Evolutionary conservation across 331 rosid genomes (phyloP).

Genomic region (Quercus tomentella): DNA sequence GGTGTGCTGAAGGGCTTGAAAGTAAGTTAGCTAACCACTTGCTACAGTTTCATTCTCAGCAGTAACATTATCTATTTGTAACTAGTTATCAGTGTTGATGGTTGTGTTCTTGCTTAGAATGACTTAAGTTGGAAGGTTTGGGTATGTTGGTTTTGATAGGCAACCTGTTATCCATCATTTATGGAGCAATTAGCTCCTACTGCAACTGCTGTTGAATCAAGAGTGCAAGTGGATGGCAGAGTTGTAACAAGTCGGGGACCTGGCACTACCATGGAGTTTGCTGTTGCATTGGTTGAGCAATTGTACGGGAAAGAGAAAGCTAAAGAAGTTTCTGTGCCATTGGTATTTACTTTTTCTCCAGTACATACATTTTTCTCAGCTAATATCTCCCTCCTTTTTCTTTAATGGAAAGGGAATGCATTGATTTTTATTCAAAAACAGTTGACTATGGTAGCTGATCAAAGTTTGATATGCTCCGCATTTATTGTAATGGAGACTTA

Average conservation of each 20-base stretch:
- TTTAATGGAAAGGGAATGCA: not conserved
- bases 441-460: not conserved
- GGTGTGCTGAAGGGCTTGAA: conserved; percentile 81
- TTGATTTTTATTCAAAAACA: not conserved
- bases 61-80: not conserved
- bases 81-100: not conserved
- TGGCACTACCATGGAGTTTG: conserved; percentile 88
- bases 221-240: conserved; percentile 82
- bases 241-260: conserved; percentile 87
- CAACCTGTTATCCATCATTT: conserved; percentile 75
- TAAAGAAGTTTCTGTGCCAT: conserved; percentile 73
- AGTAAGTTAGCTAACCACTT: conserved; percentile 33
- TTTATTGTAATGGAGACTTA: not conserved
- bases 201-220: conserved; percentile 69
- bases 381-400: not conserved
- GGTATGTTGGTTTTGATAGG: conserved; percentile 40
- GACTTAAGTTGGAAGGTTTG: not conserved
- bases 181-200: conserved; percentile 70
- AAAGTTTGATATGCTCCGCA: not conserved
- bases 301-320: conserved; percentile 84
- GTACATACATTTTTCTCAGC: not conserved
- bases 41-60: not conserved
- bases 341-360: conserved; percentile 42
- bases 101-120: not conserved
- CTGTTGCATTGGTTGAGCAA: conserved; percentile 70